Percentiles rank a stretch among this genome's conserved stretches.
Evolutionary conservation across 129 eudicot species (phyloP).

Genomic region (Saussurea involucrata): DNA sequence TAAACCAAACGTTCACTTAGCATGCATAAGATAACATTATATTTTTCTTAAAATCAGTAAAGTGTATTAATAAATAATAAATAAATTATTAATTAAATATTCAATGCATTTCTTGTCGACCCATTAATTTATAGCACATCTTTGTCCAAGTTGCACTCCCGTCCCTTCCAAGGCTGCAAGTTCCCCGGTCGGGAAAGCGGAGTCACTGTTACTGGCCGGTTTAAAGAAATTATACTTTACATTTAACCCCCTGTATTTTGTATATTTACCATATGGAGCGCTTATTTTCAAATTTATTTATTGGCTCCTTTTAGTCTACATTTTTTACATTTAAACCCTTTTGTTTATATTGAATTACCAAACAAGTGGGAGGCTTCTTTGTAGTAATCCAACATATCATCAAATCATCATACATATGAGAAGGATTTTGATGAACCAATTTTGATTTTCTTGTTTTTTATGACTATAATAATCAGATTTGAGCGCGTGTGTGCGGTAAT

Average conservation of each 20-base stretch:
- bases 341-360: background rate
- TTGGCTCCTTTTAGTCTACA: background rate
- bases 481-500: too few species aligned
- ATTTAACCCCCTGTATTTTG: slow-evolving; percentile 4
- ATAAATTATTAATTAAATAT: too few species aligned
- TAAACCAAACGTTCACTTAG: too few species aligned
- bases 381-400: background rate
- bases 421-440: too few species aligned
- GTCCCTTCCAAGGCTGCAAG: slow-evolving; percentile 40
- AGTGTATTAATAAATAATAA: background rate
- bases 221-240: background rate
- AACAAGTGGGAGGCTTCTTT: background rate
- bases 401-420: background rate
- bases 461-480: too few species aligned
- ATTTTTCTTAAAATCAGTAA: background rate
- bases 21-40: background rate
- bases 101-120: background rate
- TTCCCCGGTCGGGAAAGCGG: slow-evolving; percentile 42
- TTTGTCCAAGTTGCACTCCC: slow-evolving; percentile 24
- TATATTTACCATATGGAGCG: background rate
- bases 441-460: too few species aligned
- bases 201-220: slow-evolving; percentile 38
- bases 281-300: background rate
- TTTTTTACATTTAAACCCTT: background rate
- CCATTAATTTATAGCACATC: slow-evolving; percentile 9